Base-by-base conservation (phyloP, 1,284 basidiomycete species). In the Papiliotrema terrestris region DNA sequence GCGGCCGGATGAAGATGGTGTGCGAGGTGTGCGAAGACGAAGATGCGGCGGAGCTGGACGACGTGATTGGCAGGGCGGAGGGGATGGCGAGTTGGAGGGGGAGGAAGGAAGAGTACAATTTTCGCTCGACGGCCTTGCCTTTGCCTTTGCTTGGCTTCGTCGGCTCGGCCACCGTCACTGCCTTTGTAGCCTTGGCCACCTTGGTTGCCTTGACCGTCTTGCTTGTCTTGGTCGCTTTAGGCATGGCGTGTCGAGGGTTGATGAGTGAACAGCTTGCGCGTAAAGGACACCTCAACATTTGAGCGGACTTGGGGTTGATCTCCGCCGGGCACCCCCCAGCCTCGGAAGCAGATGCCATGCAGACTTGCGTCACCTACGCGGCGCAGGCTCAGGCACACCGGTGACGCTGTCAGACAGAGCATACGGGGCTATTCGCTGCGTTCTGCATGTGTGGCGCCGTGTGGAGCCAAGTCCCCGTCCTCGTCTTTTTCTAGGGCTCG, bases 1-100 rank as follows among this genome's bases (percentile, higher is more conserved):
- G 66, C 1, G 68, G 60, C 42, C 74, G 67, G 37, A 65, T 61
- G 57, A 70, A 76, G 38, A 76, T 59, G 60, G 72, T 71, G 56
- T 76, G 74, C 14, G 58, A 62, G 3, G 57, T 47, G 8, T 55
- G 22, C 22, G 60, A 59, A 13, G 65, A 65, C 2, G 66, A 64
- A 6, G 57, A 61, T 9, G 62, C 57, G 51, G 67, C 58, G 32
- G 67, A 61, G 11, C 61, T 46, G 0, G 63, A 58, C 2, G 58
- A 61, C 13, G 68, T 60, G 25, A 69, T 56, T 25, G 55, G 19
- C n/a, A 72, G 53, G 3, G 15, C 17, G 1, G 58, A 61, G 15
- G 68, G 61, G 25, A 69, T 55, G 26, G 54, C 19, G 20, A 72
- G 54, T 2, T 70, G 61, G 38, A 71, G 54, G 23, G 73, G 65